A percentile compares a stretch with the other conserved stretches of the same genome.
phyloP scores from a whole-genome alignment of 345 rosid genomes.

The Heritiera littoralis region DNA sequence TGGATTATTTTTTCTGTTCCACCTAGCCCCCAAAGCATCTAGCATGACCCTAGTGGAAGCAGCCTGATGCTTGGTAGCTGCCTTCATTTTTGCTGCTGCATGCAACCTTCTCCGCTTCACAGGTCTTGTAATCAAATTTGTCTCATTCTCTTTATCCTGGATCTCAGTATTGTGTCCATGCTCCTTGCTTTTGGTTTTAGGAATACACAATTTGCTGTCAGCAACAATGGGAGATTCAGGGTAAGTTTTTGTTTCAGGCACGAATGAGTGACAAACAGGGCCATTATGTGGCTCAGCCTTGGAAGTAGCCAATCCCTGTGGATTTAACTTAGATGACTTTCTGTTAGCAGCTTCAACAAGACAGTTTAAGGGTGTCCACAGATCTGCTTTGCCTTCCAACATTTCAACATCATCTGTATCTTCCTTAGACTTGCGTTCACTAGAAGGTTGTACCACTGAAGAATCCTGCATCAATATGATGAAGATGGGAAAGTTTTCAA shows the following conservation, averaged over 20 bases:
- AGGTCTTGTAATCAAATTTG: conserved; percentile 36
- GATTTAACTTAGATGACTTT: conserved; percentile 53
- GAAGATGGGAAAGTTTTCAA: conserved; percentile 1
- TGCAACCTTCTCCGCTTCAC: conserved; percentile 59
- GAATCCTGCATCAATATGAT: conserved; percentile 40
- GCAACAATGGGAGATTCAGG: conserved; percentile 35
- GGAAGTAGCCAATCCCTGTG: conserved; percentile 40
- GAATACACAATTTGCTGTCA: conserved; percentile 29
- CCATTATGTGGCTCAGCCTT: conserved; percentile 34
- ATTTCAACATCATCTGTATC: conserved; percentile 39
- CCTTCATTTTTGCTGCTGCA: conserved; percentile 42
- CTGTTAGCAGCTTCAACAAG: conserved; percentile 81
- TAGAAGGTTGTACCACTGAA: conserved; percentile 40
- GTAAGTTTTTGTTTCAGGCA: conserved; percentile 32
- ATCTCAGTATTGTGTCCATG: conserved; percentile 37
- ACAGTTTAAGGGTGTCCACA: conserved; percentile 73
- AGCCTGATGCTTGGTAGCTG: conserved; percentile 36
- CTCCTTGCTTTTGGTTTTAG: conserved; percentile 49
- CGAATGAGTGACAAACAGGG: conserved; percentile 26
- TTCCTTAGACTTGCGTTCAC: conserved; percentile 26
- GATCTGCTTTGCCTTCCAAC: conserved; percentile 54
- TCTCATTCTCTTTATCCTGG: conserved; percentile 44
- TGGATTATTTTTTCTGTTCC: conserved; percentile 45
- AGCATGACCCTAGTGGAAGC: conserved; percentile 43
- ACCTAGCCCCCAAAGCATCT: conserved; percentile 44